Conservation (phyloP, 2,329 filamentous ascomycete genomes). For the Xylaria sp. region DNA sequence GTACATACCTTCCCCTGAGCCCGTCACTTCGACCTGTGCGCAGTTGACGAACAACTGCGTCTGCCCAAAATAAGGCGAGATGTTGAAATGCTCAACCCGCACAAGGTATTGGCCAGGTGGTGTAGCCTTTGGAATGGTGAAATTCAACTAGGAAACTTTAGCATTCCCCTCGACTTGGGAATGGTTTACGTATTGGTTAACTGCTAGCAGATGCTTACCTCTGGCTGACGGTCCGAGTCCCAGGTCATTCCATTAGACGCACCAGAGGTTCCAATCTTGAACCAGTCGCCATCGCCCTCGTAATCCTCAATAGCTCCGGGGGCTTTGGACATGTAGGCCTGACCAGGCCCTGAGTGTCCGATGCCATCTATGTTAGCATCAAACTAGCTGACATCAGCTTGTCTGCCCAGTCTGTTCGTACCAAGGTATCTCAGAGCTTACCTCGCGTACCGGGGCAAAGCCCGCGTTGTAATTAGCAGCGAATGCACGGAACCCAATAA, state of each 20-base stretch:
- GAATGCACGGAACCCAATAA: conserved; percentile 12
- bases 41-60: conserved; percentile 18
- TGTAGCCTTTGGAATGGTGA: conserved; percentile 17
- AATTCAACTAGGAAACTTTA: conserved; percentile 9
- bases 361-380: background rate
- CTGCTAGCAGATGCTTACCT: background rate
- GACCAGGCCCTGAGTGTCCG: background rate
- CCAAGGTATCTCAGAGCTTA: background rate
- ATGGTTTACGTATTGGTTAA: background rate
- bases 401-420: background rate
- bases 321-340: conserved; percentile 13
- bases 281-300: conserved; percentile 12
- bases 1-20: conserved; percentile 8
- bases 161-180: background rate
- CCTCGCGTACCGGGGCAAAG: conserved; percentile 2
- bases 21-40: conserved; percentile 9
- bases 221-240: conserved; percentile 6
- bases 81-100: conserved; percentile 17
- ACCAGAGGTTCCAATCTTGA: conserved; percentile 14
- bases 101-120: conserved; percentile 20
- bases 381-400: background rate
- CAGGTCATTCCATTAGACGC: conserved; percentile 11
- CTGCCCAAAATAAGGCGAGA: background rate
- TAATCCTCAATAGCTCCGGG: conserved; percentile 10
- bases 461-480: background rate